Evolutionary conservation across 768 basidiomycete genomes (phyloP).

Genomic region (Sistotremastrum niveocremeum): DNA sequence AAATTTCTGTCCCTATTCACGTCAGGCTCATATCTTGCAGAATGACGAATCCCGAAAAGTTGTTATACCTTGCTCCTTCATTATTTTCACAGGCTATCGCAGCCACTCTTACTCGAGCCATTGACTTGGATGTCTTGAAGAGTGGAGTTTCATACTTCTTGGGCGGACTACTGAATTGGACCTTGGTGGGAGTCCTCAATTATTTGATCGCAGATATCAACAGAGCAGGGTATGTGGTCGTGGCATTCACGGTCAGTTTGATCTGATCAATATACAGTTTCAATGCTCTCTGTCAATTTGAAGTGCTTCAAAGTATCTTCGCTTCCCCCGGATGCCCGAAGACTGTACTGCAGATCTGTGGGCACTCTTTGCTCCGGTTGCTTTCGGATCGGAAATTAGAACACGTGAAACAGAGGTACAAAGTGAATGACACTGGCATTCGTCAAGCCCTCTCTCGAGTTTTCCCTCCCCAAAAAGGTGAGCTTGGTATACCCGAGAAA

Average conservation of each 20-base stretch:
- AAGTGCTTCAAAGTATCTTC: constrained; percentile 54
- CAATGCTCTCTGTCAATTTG: constrained; percentile 35
- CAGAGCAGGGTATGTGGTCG: constrained; percentile 31
- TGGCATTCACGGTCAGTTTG: background rate
- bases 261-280: constrained; percentile 23
- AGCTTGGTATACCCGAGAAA: constrained; percentile 24
- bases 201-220: constrained; percentile 49
- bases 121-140: constrained; percentile 53
- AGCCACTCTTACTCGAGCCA: constrained; percentile 32
- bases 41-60: constrained; percentile 52
- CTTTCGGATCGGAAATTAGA: constrained; percentile 27
- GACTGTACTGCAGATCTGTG: constrained; percentile 52
- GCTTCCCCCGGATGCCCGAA: constrained; percentile 50
- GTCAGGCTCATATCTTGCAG: constrained; percentile 19
- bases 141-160: constrained; percentile 73
- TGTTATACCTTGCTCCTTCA: constrained; percentile 54
- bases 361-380: constrained; percentile 35
- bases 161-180: constrained; percentile 64
- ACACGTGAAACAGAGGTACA: constrained; percentile 11
- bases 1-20: background rate
- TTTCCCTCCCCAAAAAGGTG: constrained; percentile 24
- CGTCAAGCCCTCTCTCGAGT: constrained; percentile 27
- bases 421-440: constrained; percentile 16
- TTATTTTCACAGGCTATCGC: constrained; percentile 52
- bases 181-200: constrained; percentile 58